Evolutionary conservation across 2,329 filamentous ascomycete species (phyloP).

Genomic region (Calonectria henricotiae): DNA sequence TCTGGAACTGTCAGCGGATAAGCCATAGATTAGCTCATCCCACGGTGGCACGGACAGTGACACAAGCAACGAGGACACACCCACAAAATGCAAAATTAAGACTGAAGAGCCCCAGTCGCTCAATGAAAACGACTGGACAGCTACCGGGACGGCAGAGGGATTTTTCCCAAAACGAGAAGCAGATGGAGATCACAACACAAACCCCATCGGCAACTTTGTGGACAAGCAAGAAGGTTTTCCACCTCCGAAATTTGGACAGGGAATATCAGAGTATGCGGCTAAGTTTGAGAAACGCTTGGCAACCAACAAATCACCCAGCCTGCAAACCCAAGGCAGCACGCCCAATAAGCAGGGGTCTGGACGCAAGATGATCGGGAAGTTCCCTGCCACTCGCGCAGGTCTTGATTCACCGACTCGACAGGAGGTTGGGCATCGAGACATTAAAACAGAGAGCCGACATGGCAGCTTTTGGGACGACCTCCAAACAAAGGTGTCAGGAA

Average conservation of each 20-base stretch:
- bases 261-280: constrained; percentile 48
- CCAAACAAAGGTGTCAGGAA: constrained; percentile 44
- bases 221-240: constrained; percentile 39
- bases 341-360: background rate
- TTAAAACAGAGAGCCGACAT: constrained; percentile 41
- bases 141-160: background rate
- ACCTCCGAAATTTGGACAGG: constrained; percentile 46
- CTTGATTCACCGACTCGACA: background rate
- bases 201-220: constrained; percentile 12
- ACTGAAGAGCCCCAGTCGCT: background rate
- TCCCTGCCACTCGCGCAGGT: too few species aligned
- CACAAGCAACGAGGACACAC: constrained; percentile 6
- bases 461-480: constrained; percentile 51
- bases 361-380: background rate
- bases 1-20: constrained; percentile 28
- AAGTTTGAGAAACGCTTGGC: constrained; percentile 47
- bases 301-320: constrained; percentile 31
- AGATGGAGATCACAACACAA: constrained; percentile 23
- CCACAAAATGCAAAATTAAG: constrained; percentile 8
- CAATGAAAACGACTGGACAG: background rate
- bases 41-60: constrained; percentile 17
- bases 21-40: constrained; percentile 3
- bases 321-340: background rate
- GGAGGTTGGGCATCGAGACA: constrained; percentile 42
- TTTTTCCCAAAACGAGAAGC: background rate